Percentiles rank a stretch among this genome's conserved stretches.
phyloP scores from a whole-genome alignment of 2,329 filamentous ascomycete genomes.

The Colletotrichum sp. region DNA sequence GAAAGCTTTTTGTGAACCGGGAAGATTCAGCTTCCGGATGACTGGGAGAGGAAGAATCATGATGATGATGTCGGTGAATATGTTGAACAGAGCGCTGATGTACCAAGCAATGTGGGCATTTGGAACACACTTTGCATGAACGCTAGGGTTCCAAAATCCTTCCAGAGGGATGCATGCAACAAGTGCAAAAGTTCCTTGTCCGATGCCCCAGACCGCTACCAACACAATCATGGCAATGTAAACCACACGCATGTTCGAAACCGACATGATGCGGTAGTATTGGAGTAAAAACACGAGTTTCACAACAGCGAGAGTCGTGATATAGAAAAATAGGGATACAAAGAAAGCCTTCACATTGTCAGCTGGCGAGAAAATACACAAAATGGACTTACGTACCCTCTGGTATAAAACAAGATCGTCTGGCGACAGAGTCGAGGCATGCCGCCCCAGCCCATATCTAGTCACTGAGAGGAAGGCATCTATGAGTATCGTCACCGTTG shows the following conservation, averaged over 20 bases:
- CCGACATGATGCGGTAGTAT: background rate
- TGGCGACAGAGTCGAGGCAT: background rate
- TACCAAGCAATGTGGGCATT: background rate
- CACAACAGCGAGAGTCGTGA: background rate
- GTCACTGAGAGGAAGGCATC: background rate
- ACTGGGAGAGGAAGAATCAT: background rate
- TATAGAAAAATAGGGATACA: background rate
- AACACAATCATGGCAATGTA: background rate
- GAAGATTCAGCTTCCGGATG: background rate
- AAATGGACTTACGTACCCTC: background rate
- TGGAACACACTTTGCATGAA: background rate
- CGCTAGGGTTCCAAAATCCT: background rate
- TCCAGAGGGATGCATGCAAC: background rate
- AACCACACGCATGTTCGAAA: background rate
- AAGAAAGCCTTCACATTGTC: background rate
- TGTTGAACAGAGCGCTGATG: background rate
- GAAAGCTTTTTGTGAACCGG: background rate
- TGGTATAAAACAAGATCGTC: background rate
- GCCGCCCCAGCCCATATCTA: background rate
- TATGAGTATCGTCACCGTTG: background rate
- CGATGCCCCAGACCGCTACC: background rate
- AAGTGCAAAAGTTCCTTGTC: background rate
- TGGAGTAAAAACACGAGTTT: background rate
- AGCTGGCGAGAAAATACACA: background rate
- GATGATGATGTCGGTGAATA: background rate